Conservation (phyloP, 495 filamentous ascomycete genomes). For the Penicillium parvum region DNA sequence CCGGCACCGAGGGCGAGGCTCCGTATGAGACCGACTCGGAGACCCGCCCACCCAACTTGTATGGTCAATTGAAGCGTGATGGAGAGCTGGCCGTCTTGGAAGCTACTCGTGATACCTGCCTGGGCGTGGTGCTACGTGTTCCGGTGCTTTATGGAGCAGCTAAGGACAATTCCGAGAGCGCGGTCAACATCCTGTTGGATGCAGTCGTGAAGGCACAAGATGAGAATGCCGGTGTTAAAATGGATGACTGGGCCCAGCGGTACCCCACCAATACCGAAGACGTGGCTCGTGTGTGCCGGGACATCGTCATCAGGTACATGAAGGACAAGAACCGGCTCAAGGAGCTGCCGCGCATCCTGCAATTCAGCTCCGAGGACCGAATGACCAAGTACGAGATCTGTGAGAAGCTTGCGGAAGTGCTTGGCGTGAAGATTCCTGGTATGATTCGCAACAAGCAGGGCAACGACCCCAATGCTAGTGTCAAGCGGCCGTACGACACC, state of each 20-base stretch:
- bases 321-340: slow-evolving; percentile 33
- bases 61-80: slow-evolving; percentile 83
- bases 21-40: slow-evolving; percentile 67
- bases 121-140: slow-evolving; percentile 74
- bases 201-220: slow-evolving; percentile 63
- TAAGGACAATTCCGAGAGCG: slow-evolving; percentile 60
- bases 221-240: slow-evolving; percentile 55
- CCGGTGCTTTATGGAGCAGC: slow-evolving; percentile 80
- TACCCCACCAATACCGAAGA: slow-evolving; percentile 89
- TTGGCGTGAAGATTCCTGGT: slow-evolving; percentile 67
- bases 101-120: slow-evolving; percentile 46
- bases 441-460: slow-evolving; percentile 70
- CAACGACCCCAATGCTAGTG: slow-evolving; percentile 68
- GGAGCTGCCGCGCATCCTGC: slow-evolving; percentile 66
- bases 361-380: slow-evolving; percentile 83
- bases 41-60: slow-evolving; percentile 73
- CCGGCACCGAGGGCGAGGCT: slow-evolving; percentile 75
- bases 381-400: slow-evolving; percentile 93
- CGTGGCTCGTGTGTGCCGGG: slow-evolving; percentile 72
- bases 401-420: slow-evolving; percentile 71
- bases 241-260: slow-evolving; percentile 85
- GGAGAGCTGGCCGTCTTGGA: slow-evolving; percentile 72
- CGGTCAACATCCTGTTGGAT: slow-evolving; percentile 77
- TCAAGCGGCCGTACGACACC: slow-evolving; percentile 83
- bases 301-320: slow-evolving; percentile 67